Conservation (phyloP, 169 alveolate species). For the Plasmodium ovale region DNA sequence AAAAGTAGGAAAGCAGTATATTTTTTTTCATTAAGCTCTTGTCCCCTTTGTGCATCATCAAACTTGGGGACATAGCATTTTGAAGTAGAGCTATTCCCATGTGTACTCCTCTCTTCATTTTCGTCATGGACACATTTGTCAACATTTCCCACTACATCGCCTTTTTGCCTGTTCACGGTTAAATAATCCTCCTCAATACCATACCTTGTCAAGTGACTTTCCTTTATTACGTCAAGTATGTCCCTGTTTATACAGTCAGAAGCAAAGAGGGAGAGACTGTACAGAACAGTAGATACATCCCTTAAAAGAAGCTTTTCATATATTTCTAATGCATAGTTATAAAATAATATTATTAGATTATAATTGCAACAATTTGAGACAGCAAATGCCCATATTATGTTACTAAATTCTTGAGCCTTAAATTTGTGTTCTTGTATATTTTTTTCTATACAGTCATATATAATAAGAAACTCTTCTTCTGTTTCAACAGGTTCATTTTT, state of each 20-base stretch:
- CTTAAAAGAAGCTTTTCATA: conserved; percentile 28
- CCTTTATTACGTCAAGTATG: conserved; percentile 15
- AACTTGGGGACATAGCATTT: neutral
- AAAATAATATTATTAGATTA: conserved; percentile 29
- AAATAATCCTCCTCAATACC: conserved; percentile 27
- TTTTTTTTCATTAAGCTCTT: conserved; percentile 31
- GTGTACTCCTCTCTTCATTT: neutral
- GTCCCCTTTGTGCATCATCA: neutral
- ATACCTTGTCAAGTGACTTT: conserved; percentile 9
- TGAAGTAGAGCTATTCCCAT: neutral
- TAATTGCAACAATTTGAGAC: conserved; percentile 30
- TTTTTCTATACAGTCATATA: conserved; percentile 16
- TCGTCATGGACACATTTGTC: too few relatives aligned
- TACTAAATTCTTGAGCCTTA: conserved; percentile 73
- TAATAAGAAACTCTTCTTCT: conserved; percentile 27
- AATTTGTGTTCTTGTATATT: conserved; percentile 30
- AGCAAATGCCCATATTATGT: conserved; percentile 61
- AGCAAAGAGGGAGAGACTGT: conserved; percentile 62
- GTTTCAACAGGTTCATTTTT: conserved; percentile 29
- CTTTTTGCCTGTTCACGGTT: conserved; percentile 9
- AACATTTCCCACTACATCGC: neutral
- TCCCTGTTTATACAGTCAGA: conserved; percentile 30
- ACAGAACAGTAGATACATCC: conserved; percentile 47
- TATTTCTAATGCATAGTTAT: conserved; percentile 52
- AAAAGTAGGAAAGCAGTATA: conserved; percentile 32